Percentiles rank a stretch among this genome's conserved stretches.
phyloP scores from a whole-genome alignment of 106 monocot species.

The Ottelia alismoides region DNA sequence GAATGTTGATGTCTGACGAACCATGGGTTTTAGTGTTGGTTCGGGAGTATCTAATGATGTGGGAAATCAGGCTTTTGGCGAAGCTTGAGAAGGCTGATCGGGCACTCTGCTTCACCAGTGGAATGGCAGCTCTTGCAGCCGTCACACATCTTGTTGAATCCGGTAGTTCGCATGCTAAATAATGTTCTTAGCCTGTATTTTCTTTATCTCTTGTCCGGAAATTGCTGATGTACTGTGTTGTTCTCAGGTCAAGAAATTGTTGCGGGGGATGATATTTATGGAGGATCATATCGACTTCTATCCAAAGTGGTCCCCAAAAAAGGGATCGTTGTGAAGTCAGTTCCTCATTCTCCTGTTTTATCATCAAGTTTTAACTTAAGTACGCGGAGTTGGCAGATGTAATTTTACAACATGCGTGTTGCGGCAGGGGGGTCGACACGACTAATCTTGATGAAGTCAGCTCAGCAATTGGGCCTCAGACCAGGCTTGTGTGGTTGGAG shows the following conservation, averaged over 20 bases:
- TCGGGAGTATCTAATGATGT: too few species aligned
- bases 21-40: too few species aligned
- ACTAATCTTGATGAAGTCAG: slow-evolving; percentile 51
- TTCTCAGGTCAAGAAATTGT: slow-evolving; percentile 86
- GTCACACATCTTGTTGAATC: slow-evolving; percentile 63
- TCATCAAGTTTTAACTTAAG: too few species aligned
- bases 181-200: too few species aligned
- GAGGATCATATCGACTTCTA: slow-evolving; percentile 89
- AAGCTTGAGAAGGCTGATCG: slow-evolving; percentile 94
- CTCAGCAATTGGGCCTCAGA: slow-evolving; percentile 46
- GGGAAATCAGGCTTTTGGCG: slow-evolving; percentile 83
- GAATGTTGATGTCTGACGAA: too few species aligned
- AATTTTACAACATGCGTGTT: too few species aligned
- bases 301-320: slow-evolving; percentile 68
- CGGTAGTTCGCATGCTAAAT: too few species aligned
- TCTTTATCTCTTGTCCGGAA: too few species aligned
- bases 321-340: slow-evolving; percentile 84
- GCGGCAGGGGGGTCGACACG: slow-evolving; percentile 61
- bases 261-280: slow-evolving; percentile 92
- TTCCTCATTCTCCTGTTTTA: slow-evolving; percentile 4
- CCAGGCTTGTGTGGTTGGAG: slow-evolving; percentile 91
- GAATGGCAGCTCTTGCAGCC: slow-evolving; percentile 86
- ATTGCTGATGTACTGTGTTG: too few species aligned
- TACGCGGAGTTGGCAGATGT: too few species aligned
- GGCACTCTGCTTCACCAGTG: slow-evolving; percentile 96